These are phyloP conservation scores for Calycina herbarum DNA, from an alignment of 2,329 filamentous ascomycete species.

Conservation along the genomic window DNA sequence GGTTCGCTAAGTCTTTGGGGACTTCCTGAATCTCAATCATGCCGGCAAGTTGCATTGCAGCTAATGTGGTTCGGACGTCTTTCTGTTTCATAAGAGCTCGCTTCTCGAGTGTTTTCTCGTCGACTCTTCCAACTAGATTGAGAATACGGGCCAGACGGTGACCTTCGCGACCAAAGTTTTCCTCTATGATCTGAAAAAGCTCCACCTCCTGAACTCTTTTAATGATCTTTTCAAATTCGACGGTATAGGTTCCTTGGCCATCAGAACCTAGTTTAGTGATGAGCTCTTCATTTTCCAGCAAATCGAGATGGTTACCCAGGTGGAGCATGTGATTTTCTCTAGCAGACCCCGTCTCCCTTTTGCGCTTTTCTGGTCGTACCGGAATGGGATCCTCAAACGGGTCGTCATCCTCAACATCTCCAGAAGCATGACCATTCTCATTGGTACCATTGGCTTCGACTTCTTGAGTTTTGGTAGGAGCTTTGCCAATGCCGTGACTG, in stretches of 20 bases:
- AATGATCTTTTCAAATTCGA: slow-evolving; percentile 77
- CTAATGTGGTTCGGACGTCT: slow-evolving; percentile 81
- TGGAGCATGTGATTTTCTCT: slow-evolving; percentile 51
- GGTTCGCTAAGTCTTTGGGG: slow-evolving; percentile 79
- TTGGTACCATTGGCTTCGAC: slow-evolving; percentile 21
- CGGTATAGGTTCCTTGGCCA: slow-evolving; percentile 73
- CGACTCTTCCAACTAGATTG: slow-evolving; percentile 84
- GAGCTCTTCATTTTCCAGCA: slow-evolving; percentile 69
- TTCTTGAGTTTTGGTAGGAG: slow-evolving; percentile 49
- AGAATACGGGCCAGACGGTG: slow-evolving; percentile 84
- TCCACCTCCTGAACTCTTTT: slow-evolving; percentile 72
- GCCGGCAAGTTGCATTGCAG: slow-evolving; percentile 81
- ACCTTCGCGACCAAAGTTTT: slow-evolving; percentile 73
- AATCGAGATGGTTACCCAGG: slow-evolving; percentile 70
- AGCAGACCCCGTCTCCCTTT: slow-evolving; percentile 4
- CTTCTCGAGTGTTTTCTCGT: slow-evolving; percentile 83
- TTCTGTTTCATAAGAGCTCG: slow-evolving; percentile 81
- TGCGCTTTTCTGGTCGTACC: slow-evolving; percentile 16
- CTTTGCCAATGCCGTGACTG: slow-evolving; percentile 57
- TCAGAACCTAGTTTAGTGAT: slow-evolving; percentile 64
- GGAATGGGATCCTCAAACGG: slow-evolving; percentile 21
- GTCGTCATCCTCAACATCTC: slow-evolving; percentile 19
- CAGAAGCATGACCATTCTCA: slow-evolving; percentile 18
- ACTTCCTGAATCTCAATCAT: slow-evolving; percentile 93
- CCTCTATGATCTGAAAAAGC: slow-evolving; percentile 77